Conservation (phyloP, 2,329 filamentous ascomycete genomes). For the Paradendryphiella salina region DNA sequence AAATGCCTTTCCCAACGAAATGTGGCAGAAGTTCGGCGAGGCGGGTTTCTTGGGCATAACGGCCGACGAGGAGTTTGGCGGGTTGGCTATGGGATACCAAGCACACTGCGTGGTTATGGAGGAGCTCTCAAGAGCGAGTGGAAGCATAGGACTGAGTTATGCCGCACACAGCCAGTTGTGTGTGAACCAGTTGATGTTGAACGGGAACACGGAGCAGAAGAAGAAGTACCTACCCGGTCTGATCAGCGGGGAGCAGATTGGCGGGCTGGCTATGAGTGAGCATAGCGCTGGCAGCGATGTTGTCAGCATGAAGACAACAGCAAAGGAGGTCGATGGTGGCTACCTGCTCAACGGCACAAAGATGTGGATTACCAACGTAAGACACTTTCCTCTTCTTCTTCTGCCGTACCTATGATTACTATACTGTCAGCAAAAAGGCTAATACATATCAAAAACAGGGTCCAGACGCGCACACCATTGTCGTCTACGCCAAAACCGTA, state of each 20-base stretch:
- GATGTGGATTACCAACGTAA: conserved; percentile 98
- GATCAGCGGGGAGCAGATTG: conserved; percentile 77
- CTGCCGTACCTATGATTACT: background rate
- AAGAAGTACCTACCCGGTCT: conserved; percentile 76
- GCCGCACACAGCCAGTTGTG: conserved; percentile 95
- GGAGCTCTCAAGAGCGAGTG: conserved; percentile 86
- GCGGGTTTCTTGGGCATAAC: conserved; percentile 92
- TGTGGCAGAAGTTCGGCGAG: conserved; percentile 93
- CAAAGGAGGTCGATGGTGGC: conserved; percentile 78
- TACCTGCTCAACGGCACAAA: conserved; percentile 87
- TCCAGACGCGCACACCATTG: conserved; percentile 86
- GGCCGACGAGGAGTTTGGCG: conserved; percentile 88
- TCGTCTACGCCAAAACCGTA: conserved; percentile 96
- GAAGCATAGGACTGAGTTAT: conserved; percentile 85
- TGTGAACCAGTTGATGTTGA: conserved; percentile 93
- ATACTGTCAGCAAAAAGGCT: background rate
- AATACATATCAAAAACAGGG: conserved; percentile 50
- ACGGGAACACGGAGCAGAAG: conserved; percentile 81
- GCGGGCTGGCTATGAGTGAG: conserved; percentile 93
- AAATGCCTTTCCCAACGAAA: conserved; percentile 85
- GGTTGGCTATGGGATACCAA: conserved; percentile 90
- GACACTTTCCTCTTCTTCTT: conserved; percentile 10
- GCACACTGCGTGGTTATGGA: conserved; percentile 96
- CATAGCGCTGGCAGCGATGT: conserved; percentile 90
- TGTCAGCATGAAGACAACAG: conserved; percentile 89